Evolutionary conservation across 129 eudicot species (phyloP).

Genomic region (Flaveria sonorensis): DNA sequence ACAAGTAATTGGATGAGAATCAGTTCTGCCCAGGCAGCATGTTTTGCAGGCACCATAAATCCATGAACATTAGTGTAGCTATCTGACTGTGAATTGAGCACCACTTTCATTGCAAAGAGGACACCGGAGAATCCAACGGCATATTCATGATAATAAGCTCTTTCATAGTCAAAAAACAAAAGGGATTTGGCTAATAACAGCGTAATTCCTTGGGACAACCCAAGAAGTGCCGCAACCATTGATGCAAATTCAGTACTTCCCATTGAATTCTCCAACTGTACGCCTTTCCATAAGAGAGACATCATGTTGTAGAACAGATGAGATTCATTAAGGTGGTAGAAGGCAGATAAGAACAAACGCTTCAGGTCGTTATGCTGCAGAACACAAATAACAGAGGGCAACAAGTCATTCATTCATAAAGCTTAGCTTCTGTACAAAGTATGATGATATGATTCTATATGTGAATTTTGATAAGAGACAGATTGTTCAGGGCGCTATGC

Average conservation of each 20-base stretch:
- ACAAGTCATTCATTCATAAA: not conserved
- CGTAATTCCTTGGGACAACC: conserved; percentile 86
- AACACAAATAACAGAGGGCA: conserved; percentile 10
- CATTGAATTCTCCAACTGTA: conserved; percentile 74
- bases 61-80: conserved; percentile 60
- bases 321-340: conserved; percentile 76
- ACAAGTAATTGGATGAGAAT: conserved; percentile 78
- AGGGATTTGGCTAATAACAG: conserved; percentile 74
- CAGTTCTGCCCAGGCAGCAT: conserved; percentile 93
- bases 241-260: conserved; percentile 75
- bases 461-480: not conserved
- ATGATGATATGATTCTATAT: not conserved
- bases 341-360: conserved; percentile 79
- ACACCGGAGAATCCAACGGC: conserved; percentile 95
- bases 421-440: not conserved
- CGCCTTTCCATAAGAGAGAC: conserved; percentile 93
- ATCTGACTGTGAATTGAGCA: conserved; percentile 72
- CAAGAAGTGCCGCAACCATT: conserved; percentile 71
- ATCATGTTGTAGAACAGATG: conserved; percentile 91
- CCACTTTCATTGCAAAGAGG: conserved; percentile 92
- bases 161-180: conserved; percentile 54
- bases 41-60: conserved; percentile 59
- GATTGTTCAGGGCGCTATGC: not conserved
- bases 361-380: conserved; percentile 72
- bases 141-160: conserved; percentile 70